phyloP scores from a whole-genome alignment of 2,329 filamentous ascomycete species.

The Arthrocladium fulminans region DNA sequence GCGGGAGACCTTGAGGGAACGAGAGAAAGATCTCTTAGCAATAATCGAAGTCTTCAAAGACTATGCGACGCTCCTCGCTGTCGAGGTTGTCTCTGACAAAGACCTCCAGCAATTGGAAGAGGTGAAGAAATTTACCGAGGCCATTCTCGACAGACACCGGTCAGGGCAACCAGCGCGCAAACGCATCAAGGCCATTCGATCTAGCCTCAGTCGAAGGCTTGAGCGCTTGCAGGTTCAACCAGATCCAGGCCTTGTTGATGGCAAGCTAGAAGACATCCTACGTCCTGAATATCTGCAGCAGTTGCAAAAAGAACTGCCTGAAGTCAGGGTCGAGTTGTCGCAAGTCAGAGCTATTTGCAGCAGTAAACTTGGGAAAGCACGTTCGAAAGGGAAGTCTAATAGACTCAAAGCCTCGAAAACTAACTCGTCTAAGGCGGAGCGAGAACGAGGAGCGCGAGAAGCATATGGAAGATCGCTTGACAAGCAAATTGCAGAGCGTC shows the following conservation, averaged over 20 bases:
- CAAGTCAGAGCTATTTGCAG: no score
- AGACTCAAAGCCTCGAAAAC: slow-evolving; percentile 12
- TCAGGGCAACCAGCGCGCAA: slow-evolving; percentile 11
- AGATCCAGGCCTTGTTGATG: not conserved
- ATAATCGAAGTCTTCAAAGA: slow-evolving; percentile 11
- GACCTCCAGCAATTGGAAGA: slow-evolving; percentile 16
- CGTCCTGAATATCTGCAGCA: not conserved
- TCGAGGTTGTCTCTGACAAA: slow-evolving; percentile 7
- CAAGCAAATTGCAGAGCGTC: no score
- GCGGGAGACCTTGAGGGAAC: slow-evolving; percentile 16
- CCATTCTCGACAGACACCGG: slow-evolving; percentile 12
- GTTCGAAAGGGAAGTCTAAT: slow-evolving; percentile 12
- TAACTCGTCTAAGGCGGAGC: no score
- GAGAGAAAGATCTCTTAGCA: slow-evolving; percentile 13
- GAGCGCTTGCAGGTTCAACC: not conserved
- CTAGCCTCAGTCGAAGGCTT: slow-evolving; percentile 14
- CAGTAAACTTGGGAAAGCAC: slow-evolving; percentile 16
- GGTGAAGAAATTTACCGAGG: slow-evolving; percentile 11
- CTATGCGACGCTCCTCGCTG: slow-evolving; percentile 12
- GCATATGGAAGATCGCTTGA: no score
- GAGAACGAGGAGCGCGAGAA: no score
- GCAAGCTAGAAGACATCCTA: not conserved
- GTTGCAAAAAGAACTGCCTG: not conserved
- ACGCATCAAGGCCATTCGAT: slow-evolving; percentile 14
- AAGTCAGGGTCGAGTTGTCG: not conserved